Conservation (phyloP, 2,329 filamentous ascomycete species). For the Pseudogymnoascus sp. region DNA sequence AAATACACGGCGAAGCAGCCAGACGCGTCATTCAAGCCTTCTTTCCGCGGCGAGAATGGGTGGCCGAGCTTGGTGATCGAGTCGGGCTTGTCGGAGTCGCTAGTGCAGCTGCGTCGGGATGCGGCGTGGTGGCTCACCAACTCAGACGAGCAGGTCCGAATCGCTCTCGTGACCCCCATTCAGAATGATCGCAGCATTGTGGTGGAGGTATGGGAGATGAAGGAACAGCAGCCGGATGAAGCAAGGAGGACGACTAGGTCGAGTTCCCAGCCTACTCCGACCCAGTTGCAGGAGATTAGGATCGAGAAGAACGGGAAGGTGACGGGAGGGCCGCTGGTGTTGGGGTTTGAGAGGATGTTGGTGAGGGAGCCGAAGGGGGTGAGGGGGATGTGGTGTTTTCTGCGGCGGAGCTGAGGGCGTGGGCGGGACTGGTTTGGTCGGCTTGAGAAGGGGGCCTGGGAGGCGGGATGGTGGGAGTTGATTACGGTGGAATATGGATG, state of each 20-base stretch:
- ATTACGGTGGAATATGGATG: too few relatives aligned
- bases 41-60: not conserved
- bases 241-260: constrained; percentile 19
- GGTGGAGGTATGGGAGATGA: constrained; percentile 22
- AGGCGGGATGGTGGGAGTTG: too few relatives aligned
- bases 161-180: not conserved
- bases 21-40: not conserved
- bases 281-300: not conserved
- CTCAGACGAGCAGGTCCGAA: not conserved
- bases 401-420: too few relatives aligned
- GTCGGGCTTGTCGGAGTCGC: not conserved
- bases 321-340: not conserved
- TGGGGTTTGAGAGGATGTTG: not conserved
- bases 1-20: not conserved
- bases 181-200: constrained; percentile 26
- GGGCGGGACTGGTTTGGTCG: too few relatives aligned
- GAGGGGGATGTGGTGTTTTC: not conserved
- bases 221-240: constrained; percentile 20
- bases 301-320: not conserved
- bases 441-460: too few relatives aligned
- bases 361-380: not conserved
- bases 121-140: not conserved
- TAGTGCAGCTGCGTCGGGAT: not conserved
- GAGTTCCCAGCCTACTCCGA: constrained; percentile 14
- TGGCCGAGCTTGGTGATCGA: not conserved